A percentile compares a stretch with the other conserved stretches of the same genome.
These are phyloP conservation scores for Trametes sanguinea DNA, from an alignment of 768 basidiomycete species.

Conservation along the genomic window DNA sequence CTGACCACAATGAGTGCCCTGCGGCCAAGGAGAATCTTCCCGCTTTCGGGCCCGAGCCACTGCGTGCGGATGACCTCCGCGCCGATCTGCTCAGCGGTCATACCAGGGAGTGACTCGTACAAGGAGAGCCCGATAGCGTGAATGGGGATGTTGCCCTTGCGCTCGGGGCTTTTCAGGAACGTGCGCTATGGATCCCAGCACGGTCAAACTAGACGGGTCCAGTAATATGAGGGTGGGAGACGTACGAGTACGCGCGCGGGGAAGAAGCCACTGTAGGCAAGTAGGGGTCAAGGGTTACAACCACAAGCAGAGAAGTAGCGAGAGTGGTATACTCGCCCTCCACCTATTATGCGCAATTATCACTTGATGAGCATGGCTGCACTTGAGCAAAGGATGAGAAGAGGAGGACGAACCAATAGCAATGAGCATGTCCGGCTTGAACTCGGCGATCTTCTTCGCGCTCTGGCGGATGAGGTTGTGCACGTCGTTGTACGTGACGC, in stretches of 20 bases:
- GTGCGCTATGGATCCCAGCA: conserved; percentile 57
- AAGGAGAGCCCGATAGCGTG: conserved; percentile 96
- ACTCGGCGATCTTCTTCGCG: conserved; percentile 69
- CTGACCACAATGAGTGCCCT: conserved; percentile 81
- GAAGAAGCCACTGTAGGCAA: conserved; percentile 77
- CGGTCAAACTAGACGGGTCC: not conserved
- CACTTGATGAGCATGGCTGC: not conserved
- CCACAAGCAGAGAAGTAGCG: not conserved
- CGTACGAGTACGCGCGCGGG: conserved; percentile 87
- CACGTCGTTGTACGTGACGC: conserved; percentile 87
- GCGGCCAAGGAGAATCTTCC: conserved; percentile 74
- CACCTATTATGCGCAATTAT: conserved; percentile 45
- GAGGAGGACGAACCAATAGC: conserved; percentile 63
- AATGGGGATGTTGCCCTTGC: conserved; percentile 82
- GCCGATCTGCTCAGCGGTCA: conserved; percentile 72
- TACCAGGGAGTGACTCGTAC: conserved; percentile 86
- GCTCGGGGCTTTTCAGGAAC: conserved; percentile 71
- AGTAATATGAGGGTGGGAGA: not conserved
- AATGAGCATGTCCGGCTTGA: conserved; percentile 85
- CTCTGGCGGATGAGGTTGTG: conserved; percentile 81
- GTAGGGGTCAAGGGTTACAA: conserved; percentile 18
- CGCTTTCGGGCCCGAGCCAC: conserved; percentile 84
- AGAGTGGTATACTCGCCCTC: conserved; percentile 62
- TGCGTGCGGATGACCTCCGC: conserved; percentile 91
- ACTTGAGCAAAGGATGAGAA: not conserved